phyloP scores from a whole-genome alignment of 1,139 yeast genomes.

The Pneumocystis oryctolagi region DNA sequence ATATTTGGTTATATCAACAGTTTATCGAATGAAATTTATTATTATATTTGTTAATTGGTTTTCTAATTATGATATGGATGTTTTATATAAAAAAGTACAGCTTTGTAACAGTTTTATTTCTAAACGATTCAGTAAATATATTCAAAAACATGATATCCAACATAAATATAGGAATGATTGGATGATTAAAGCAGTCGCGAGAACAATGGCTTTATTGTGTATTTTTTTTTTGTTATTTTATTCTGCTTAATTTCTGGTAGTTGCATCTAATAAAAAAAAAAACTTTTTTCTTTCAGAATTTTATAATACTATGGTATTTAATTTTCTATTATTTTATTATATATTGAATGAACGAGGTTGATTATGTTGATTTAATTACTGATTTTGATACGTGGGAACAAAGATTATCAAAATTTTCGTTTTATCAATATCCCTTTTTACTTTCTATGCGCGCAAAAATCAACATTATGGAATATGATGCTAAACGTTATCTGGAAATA shows the following conservation, averaged over 20 bases:
- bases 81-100: constrained; percentile 27
- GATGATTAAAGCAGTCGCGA: constrained; percentile 58
- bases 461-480: constrained; percentile 65
- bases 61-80: constrained; percentile 30
- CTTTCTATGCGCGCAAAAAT: constrained; percentile 73
- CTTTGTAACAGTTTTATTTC: constrained; percentile 27
- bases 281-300: constrained; percentile 40
- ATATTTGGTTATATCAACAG: constrained; percentile 51
- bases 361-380: constrained; percentile 54
- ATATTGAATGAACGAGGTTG: constrained; percentile 21
- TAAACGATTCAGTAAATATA: constrained; percentile 20
- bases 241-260: constrained; percentile 36
- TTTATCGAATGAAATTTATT: constrained; percentile 29
- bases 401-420: constrained; percentile 18
- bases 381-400: constrained; percentile 79
- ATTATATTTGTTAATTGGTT: constrained; percentile 46
- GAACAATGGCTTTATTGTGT: constrained; percentile 38
- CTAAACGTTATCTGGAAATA: constrained; percentile 65
- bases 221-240: neutral
- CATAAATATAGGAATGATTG: constrained; percentile 66
- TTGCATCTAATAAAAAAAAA: constrained; percentile 16
- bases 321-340: neutral
- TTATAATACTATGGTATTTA: constrained; percentile 53
- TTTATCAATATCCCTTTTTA: constrained; percentile 75
- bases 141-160: constrained; percentile 24